Conservation (phyloP, 768 basidiomycete genomes). For the Fibroporia radiculosa region DNA sequence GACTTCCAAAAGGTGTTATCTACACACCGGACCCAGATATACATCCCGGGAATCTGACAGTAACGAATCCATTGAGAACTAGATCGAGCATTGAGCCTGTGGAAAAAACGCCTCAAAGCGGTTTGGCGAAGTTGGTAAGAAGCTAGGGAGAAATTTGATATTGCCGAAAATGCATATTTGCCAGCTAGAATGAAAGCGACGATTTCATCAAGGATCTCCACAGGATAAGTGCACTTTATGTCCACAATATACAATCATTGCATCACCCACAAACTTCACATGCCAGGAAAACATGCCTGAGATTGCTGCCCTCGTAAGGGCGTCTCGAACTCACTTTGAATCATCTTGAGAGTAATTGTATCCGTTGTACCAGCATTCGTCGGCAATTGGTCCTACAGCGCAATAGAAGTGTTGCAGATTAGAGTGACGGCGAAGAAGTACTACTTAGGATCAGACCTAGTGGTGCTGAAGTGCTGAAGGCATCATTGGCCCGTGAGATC, state of each 20-base stretch:
- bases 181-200: constrained; percentile 12
- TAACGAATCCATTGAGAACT: constrained; percentile 10
- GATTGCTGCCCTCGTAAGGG: no score
- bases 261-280: no score
- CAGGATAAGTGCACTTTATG: constrained; percentile 6
- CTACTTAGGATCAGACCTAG: no score
- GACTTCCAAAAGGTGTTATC: background rate
- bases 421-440: no score
- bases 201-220: constrained; percentile 22
- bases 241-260: background rate
- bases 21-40: constrained; percentile 22
- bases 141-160: constrained; percentile 19
- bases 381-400: no score
- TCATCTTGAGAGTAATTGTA: no score
- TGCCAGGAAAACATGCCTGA: no score
- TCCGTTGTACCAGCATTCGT: no score
- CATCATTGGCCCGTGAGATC: no score
- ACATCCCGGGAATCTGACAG: constrained; percentile 15
- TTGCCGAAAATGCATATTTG: constrained; percentile 15
- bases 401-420: no score
- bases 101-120: constrained; percentile 22
- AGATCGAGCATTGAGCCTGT: constrained; percentile 9
- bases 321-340: no score
- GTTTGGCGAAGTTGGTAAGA: constrained; percentile 23
- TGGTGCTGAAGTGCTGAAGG: no score